Conservation (phyloP, 768 basidiomycete genomes). For the Hebeloma cylindrosporum region DNA sequence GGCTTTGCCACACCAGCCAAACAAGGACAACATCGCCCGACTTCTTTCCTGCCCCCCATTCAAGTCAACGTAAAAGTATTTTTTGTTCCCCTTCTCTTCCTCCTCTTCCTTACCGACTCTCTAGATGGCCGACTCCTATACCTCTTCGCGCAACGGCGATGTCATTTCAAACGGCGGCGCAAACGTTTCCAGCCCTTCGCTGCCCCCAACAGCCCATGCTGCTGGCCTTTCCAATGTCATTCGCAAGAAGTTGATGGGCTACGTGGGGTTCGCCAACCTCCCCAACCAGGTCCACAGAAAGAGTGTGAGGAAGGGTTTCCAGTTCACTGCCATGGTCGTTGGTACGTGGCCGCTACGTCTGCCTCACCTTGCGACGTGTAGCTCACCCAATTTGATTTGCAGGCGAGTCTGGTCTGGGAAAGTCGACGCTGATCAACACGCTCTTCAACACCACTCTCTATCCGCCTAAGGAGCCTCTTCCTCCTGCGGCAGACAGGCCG, state of each 20-base stretch:
- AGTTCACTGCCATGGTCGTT: constrained; percentile 99
- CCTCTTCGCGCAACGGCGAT: constrained; percentile 67
- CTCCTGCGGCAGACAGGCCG: constrained; percentile 82
- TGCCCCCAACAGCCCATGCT: constrained; percentile 39
- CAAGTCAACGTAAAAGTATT: constrained; percentile 52
- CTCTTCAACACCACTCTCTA: constrained; percentile 97
- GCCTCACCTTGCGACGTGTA: constrained; percentile 22
- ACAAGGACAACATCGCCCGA: constrained; percentile 48
- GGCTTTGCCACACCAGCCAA: constrained; percentile 42
- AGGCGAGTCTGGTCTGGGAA: constrained; percentile 98
- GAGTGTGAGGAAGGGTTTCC: constrained; percentile 97
- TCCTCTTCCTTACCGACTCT: constrained; percentile 27
- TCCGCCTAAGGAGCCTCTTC: constrained; percentile 79
- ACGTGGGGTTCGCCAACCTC: constrained; percentile 95
- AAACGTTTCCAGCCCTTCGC: constrained; percentile 66
- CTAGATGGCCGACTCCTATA: constrained; percentile 77
- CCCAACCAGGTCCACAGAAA: constrained; percentile 99
- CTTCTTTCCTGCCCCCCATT: constrained; percentile 54
- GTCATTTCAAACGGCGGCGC: constrained; percentile 55
- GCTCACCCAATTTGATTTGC: constrained; percentile 23
- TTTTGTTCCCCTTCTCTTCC: constrained; percentile 34
- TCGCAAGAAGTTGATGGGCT: constrained; percentile 94
- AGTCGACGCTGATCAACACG: constrained; percentile 98
- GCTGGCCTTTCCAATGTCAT: constrained; percentile 47
- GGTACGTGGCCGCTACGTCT: constrained; percentile 56